Evolutionary conservation across 2,329 filamentous ascomycete species (phyloP).

Genomic region (Cladophialophora immunda): DNA sequence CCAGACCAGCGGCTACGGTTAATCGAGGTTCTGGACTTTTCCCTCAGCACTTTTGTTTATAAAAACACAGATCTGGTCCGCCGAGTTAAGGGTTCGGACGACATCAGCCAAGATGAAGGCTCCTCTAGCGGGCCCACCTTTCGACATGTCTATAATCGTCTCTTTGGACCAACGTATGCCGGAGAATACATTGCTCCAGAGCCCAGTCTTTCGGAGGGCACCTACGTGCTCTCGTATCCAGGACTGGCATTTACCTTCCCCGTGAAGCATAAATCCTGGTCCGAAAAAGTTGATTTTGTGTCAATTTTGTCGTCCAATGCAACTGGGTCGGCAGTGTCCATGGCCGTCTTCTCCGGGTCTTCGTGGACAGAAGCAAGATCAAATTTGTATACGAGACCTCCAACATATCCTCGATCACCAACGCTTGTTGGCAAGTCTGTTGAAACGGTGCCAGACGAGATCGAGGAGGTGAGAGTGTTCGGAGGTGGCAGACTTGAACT

Average conservation of each 20-base stretch:
- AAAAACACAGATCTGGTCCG: conserved; percentile 82
- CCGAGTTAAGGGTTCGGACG: conserved; percentile 53
- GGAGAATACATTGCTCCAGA: conserved; percentile 84
- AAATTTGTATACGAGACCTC: conserved; percentile 76
- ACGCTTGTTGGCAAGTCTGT: conserved; percentile 74
- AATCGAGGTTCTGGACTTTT: conserved; percentile 91
- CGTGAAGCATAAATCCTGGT: conserved; percentile 76
- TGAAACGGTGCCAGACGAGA: conserved; percentile 85
- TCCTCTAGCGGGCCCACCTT: conserved; percentile 74
- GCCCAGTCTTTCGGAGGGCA: conserved; percentile 66
- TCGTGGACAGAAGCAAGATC: conserved; percentile 88
- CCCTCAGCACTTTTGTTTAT: conserved; percentile 83
- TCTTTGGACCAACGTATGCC: conserved; percentile 93
- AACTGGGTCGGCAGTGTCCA: conserved; percentile 78
- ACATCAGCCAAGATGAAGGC: conserved; percentile 44
- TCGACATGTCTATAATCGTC: conserved; percentile 86
- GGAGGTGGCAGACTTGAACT: conserved; percentile 82
- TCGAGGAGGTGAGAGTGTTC: conserved; percentile 80
- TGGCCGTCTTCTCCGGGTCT: conserved; percentile 89
- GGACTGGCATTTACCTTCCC: conserved; percentile 94
- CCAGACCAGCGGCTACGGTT: conserved; percentile 89
- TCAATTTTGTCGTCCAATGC: conserved; percentile 81
- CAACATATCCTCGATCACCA: conserved; percentile 77
- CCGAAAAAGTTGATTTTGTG: conserved; percentile 79
- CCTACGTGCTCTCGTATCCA: conserved; percentile 92